A percentile compares a stretch with the other conserved stretches of the same genome.
These are phyloP conservation scores for Amanita fuliginea DNA, from an alignment of 768 basidiomycete species.

Conservation along the genomic window DNA sequence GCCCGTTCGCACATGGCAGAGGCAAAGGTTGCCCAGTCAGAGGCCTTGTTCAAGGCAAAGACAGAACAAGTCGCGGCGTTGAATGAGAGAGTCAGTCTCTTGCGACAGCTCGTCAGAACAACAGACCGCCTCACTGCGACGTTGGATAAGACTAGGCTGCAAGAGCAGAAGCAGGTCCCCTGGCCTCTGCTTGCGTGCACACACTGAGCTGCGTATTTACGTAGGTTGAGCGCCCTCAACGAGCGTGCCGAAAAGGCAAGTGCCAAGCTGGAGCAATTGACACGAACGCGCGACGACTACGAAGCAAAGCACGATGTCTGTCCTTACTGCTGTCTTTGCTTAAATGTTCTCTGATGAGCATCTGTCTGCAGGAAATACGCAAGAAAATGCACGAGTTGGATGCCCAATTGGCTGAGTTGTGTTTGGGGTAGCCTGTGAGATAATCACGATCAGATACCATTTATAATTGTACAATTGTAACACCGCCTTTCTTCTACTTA, in stretches of 20 bases:
- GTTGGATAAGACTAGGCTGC: conserved; percentile 15
- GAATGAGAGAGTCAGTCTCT: conserved; percentile 13
- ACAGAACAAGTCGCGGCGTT: conserved; percentile 13
- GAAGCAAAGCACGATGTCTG: conserved; percentile 11
- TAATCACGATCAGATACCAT: conserved; percentile 1
- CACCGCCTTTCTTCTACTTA: neutral
- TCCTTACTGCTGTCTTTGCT: neutral
- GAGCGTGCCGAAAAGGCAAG: conserved; percentile 3
- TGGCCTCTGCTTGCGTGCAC: neutral
- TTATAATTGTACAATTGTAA: neutral
- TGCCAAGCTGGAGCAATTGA: conserved; percentile 12
- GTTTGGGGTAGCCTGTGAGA: neutral
- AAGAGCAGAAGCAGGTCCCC: conserved; percentile 17
- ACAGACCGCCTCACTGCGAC: conserved; percentile 13
- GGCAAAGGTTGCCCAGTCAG: conserved; percentile 9
- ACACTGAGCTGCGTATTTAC: conserved; percentile 5
- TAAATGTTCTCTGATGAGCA: conserved; percentile 8
- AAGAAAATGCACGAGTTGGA: conserved; percentile 13
- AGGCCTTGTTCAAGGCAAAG: conserved; percentile 14
- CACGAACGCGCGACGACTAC: conserved; percentile 9
- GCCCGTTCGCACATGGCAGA: conserved; percentile 19
- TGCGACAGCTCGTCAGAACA: conserved; percentile 10
- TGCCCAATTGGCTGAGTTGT: conserved; percentile 9
- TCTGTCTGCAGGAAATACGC: conserved; percentile 7
- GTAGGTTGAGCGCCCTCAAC: conserved; percentile 11